Percentiles rank a stretch among this genome's conserved stretches.
phyloP scores from a whole-genome alignment of 2,329 filamentous ascomycete genomes.

The Monosporascus sp. region DNA sequence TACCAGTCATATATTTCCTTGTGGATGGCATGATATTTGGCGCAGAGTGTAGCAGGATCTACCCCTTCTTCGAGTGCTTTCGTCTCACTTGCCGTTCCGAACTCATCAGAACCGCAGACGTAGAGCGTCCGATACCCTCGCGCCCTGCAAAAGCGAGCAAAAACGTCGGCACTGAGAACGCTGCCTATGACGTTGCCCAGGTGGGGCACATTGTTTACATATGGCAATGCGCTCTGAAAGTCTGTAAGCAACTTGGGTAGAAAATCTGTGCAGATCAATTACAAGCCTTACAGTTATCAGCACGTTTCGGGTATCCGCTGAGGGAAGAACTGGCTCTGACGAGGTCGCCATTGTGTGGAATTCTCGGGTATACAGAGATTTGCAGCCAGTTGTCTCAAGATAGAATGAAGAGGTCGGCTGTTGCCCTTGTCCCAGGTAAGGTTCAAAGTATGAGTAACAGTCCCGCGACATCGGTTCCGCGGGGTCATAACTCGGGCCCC shows the following conservation, averaged over 20 bases:
- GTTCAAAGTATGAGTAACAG: background rate
- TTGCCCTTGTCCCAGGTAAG: too few relatives aligned
- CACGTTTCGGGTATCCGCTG: constrained; percentile 33
- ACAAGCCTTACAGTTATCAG: constrained; percentile 35
- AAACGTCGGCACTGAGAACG: constrained; percentile 48
- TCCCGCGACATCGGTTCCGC: background rate
- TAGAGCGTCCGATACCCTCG: constrained; percentile 10
- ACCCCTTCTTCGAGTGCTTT: constrained; percentile 10
- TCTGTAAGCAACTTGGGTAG: background rate
- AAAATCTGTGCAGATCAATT: too few relatives aligned
- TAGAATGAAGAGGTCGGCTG: too few relatives aligned
- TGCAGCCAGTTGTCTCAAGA: too few relatives aligned
- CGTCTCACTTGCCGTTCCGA: constrained; percentile 10
- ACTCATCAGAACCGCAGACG: constrained; percentile 11
- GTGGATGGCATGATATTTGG: constrained; percentile 47
- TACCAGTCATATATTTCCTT: constrained; percentile 81
- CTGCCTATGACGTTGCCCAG: constrained; percentile 43
- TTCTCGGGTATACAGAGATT: too few relatives aligned
- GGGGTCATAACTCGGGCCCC: background rate
- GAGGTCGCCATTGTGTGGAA: too few relatives aligned
- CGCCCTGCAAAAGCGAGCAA: constrained; percentile 15
- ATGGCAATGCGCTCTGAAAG: constrained; percentile 40
- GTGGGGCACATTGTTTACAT: constrained; percentile 52
- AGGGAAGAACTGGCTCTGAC: background rate
- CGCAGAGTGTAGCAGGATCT: constrained; percentile 10